Evolutionary conservation across 345 rosid species (phyloP).

Genomic region (Streptanthus diversifolius): DNA sequence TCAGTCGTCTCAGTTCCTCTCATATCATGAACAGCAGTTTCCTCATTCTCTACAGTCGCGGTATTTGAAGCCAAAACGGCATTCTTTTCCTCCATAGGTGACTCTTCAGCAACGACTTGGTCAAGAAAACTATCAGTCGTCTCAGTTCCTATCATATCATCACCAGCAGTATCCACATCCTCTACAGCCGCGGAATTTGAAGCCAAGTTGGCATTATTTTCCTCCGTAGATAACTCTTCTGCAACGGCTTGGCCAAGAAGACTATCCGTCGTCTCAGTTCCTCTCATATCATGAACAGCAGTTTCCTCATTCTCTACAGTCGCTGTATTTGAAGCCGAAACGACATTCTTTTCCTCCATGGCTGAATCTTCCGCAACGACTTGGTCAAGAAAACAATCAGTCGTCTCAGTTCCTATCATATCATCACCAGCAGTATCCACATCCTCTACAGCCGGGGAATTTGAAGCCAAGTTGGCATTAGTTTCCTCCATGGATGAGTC

Average conservation of each 20-base stretch:
- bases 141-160: conserved; percentile 2
- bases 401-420: background rate
- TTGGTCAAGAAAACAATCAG: conserved; percentile 23
- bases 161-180: conserved; percentile 16
- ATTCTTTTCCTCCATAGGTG: conserved; percentile 38
- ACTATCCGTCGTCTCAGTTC: background rate
- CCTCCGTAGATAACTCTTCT: conserved; percentile 36
- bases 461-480: conserved; percentile 32
- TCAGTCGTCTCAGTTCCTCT: background rate
- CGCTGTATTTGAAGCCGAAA: conserved; percentile 28
- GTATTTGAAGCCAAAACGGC: conserved; percentile 31
- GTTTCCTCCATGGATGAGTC: conserved; percentile 39
- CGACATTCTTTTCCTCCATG: conserved; percentile 35
- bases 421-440: conserved; percentile 18
- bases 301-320: conserved; percentile 23
- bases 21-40: background rate
- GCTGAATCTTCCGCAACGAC: conserved; percentile 34
- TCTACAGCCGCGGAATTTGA: conserved; percentile 31
- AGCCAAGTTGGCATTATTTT: conserved; percentile 30
- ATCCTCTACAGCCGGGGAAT: conserved; percentile 30
- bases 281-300: background rate
- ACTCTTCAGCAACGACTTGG: conserved; percentile 27
- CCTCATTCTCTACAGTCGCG: conserved; percentile 23
- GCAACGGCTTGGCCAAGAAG: conserved; percentile 16
- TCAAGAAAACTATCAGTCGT: conserved; percentile 22